Evolutionary conservation across 2,329 filamentous ascomycete species (phyloP), one percentile per base, ranked within the genome.

Genomic region (Cercospora zeae-maydis): DNA sequence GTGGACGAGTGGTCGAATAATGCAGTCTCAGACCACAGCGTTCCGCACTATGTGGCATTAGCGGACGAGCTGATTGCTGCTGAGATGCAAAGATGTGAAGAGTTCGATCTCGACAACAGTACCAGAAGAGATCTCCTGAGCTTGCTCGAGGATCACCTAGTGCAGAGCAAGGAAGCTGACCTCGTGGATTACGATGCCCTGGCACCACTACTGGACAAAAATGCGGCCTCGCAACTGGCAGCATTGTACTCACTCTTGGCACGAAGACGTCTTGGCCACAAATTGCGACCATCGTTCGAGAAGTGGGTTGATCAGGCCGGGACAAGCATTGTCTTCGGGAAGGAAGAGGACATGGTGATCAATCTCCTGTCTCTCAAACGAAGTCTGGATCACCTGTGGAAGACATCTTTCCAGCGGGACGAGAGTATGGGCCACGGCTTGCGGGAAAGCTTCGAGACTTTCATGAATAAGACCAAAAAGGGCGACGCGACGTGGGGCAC

Each of bases 381-480:
- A 53, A 85, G 88, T 33, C 80, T 97, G 8, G 92, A 97, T 72
- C 78, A 87, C 42, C 87, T 93, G 69, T 89, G 92, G 74, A 85
- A 86, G 42, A 84, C 88, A 54, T 88, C 92, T 0, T 97, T 99
- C 72, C 82, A 84, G 52, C 86, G 86, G 58, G 86, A 96, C 68
- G 86, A 92, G n/a, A 83, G 86, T 21, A 87, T 98, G 54, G 84
- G 87, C 0, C 90, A 93, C 75, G 86, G 84, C 10, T 82, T 99
- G 68, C 86, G 95, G 61, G 92, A 97, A 71, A 85, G 91, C 0
- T 98, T 99, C 73, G 88, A 90, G 58, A 84, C 82, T 0, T 97
- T 98, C 71, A 96, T 99, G 82, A 99, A 99, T 75, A 91, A 95
- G 75, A 85, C 83, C 3, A 89, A 89, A 73, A 90, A 88, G 72